Base-by-base conservation (phyloP, 441 rosid genomes). In the Sinapis alba region DNA sequence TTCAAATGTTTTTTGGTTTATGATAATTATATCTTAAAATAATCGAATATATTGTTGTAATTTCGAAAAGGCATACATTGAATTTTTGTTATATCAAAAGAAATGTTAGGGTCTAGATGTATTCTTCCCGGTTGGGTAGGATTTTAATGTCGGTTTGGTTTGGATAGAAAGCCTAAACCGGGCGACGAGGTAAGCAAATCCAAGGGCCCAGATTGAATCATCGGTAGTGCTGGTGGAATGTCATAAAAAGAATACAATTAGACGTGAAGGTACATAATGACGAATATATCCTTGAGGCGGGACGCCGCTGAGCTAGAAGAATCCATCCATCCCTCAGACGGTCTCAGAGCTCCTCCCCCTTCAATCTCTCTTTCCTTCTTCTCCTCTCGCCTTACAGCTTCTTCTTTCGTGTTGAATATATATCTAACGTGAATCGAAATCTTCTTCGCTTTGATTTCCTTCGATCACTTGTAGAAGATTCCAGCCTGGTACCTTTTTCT, bases 231-330 rank as follows among this genome's bases (percentile, higher is more conserved):
- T 65, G 77, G 65, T 60, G 76, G n/a, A 0, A 67, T 79, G 72
- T 71, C 64, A 45, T 51, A 5, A 66, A 28, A 28, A 59, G 21
- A 58, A 5, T 6, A 53, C 18, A 56, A 30, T 30, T 58, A 41
- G 58, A 66, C 64, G 45, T 28, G 63, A 34, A 74, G 27, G 16
- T 0, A 36, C 16, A 2, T 6, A 85, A 71, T 82, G 72, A 86
- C 90, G 27, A 58, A 58, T 16, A 19, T 78, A 58, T 77, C 88
- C 90, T 34, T 57, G 23, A 58, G 50, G 56, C 69, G 54, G 73
- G 27, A 59, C 60, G 60, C 71, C 65, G 75, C 67, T 47, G 63
- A 41, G 71, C 43, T 26, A 65, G 7, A 53, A 50, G 10, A 51
- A 59, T 32, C 59, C 28, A 38, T 38, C 47, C n/a, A n/a, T n/a